Evolutionary conservation across 495 filamentous ascomycete genomes (phyloP), one percentile per base, ranked within the genome.

Genomic region (Thermochaetoides thermophila): DNA sequence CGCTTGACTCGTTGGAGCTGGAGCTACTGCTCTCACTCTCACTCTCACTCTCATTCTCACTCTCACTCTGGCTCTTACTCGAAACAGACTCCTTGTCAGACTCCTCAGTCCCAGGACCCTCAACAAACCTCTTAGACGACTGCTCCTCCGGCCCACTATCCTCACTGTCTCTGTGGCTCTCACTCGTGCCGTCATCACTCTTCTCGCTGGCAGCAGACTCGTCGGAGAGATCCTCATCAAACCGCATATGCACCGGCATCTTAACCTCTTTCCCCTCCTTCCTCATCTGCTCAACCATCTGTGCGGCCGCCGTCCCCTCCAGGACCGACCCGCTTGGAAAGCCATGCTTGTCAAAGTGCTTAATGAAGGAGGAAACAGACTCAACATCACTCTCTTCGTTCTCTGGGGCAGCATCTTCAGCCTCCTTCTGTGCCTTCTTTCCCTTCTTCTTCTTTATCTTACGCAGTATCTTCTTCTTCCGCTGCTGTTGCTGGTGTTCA

Each of bases 261-360:
- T 56, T 41, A 27, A 45, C 45, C 37, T 41, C 27, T 35, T 46
- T 38, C 23, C 49, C 52, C 0, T 40, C 38, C 31, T 43, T 43
- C 14, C 46, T 43, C 26, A 50, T 50, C 2, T 37, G 26, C 12
- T 46, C 45, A 9, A 44, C 60, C 50, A 61, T 61, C 20, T 57
- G 48, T 8, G 31, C 35, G 11, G 59, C 35, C 12, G 60, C 59
- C 7, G 52, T 58, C 1, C 60, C 58, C 10, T 53, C 58, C 11
- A 56, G 38, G 24, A 69, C 62, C 5, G 66, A 66, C 8, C 67
- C 67, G 7, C 56, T 44, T 5, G 67, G 67, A 21, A 69, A 58
- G 0, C 67, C 67, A 28, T 63, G 52, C 11, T 57, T 45, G 36
- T 71, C 67, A 32, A 56, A 68, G 33, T 59, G 47, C 32, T 50